Conservation (phyloP, 306 rosid species). For the Rubus parviflorus region DNA sequence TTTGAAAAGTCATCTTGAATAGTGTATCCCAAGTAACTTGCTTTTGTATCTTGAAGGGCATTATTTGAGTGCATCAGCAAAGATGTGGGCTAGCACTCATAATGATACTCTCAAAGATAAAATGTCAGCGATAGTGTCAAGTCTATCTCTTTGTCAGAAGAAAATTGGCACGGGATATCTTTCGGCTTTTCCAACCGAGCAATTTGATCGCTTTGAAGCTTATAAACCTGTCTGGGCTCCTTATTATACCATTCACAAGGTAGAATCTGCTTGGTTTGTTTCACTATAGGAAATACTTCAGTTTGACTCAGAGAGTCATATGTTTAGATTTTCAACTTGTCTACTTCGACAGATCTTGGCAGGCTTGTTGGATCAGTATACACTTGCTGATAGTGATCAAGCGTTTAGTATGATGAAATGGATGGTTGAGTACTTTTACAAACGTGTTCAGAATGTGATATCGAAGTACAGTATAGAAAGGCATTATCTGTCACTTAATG, state of each 20-base stretch:
- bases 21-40: constrained; percentile 23
- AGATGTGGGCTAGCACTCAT: constrained; percentile 85
- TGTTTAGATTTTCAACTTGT: constrained; percentile 9
- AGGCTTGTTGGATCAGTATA: constrained; percentile 85
- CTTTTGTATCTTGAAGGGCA: constrained; percentile 65
- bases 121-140: constrained; percentile 58
- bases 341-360: constrained; percentile 64
- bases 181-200: constrained; percentile 80
- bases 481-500: constrained; percentile 66
- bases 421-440: constrained; percentile 92
- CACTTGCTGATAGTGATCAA: constrained; percentile 51
- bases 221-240: constrained; percentile 79
- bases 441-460: constrained; percentile 74
- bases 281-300: constrained; percentile 1
- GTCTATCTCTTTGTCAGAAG: constrained; percentile 65
- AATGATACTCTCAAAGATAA: constrained; percentile 49
- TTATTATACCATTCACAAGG: constrained; percentile 98
- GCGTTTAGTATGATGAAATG: constrained; percentile 64
- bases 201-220: constrained; percentile 72
- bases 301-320: constrained; percentile 13
- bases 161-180: constrained; percentile 79
- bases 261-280: constrained; percentile 17
- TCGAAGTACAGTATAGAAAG: constrained; percentile 42
- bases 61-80: constrained; percentile 87
- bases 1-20: constrained; percentile 19